Percentiles rank a stretch among this genome's conserved stretches.
These are phyloP conservation scores for Calocera viscosa DNA, from an alignment of 768 basidiomycete species.

Conservation along the genomic window DNA sequence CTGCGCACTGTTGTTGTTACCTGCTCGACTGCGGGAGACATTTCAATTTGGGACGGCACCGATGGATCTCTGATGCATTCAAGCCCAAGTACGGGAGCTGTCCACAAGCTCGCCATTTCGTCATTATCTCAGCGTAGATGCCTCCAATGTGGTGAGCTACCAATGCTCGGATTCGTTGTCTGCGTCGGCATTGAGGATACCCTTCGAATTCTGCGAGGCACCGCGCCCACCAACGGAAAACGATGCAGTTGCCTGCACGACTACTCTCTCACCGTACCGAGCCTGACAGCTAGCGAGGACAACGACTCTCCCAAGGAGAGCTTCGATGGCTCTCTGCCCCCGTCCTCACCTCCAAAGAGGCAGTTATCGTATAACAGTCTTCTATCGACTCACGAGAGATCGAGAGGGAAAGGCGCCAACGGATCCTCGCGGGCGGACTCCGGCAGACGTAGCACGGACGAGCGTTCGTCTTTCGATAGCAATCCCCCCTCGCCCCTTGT, in stretches of 20 bases:
- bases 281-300: constrained; percentile 17
- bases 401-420: neutral
- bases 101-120: constrained; percentile 50
- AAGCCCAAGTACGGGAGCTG: constrained; percentile 17
- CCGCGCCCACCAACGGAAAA: constrained; percentile 43
- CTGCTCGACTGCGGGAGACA: constrained; percentile 50
- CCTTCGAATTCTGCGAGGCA: constrained; percentile 54
- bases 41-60: constrained; percentile 62
- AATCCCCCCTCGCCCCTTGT: constrained; percentile 5
- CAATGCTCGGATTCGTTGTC: constrained; percentile 51
- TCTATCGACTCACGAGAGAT: neutral
- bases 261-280: constrained; percentile 33
- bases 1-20: constrained; percentile 45
- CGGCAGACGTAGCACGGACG: constrained; percentile 18
- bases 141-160: constrained; percentile 54
- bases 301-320: constrained; percentile 4
- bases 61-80: constrained; percentile 25
- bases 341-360: constrained; percentile 24
- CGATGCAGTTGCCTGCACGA: constrained; percentile 53
- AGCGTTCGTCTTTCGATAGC: neutral
- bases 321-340: constrained; percentile 24
- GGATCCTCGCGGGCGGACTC: constrained; percentile 35
- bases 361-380: neutral
- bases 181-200: constrained; percentile 53
- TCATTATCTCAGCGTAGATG: constrained; percentile 47